phyloP scores from a whole-genome alignment of 352 stramenopile genomes.

The Peronospora destructor region DNA sequence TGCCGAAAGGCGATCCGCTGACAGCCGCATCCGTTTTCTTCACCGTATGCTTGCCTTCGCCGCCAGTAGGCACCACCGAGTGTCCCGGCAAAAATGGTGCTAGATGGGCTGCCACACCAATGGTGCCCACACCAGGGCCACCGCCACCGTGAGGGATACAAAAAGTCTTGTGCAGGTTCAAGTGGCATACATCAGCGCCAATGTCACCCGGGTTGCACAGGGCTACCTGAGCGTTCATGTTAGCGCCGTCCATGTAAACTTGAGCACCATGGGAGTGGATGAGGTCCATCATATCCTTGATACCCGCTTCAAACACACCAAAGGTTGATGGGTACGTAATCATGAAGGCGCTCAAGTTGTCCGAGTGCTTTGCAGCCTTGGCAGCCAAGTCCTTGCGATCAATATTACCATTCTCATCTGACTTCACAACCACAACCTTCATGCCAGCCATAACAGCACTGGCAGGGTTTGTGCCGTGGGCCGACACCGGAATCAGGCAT shows the following conservation, averaged over 20 bases:
- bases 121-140: slow-evolving; percentile 90
- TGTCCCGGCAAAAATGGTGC: slow-evolving; percentile 96
- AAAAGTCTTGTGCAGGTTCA: slow-evolving; percentile 99
- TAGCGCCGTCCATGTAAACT: slow-evolving; percentile 99
- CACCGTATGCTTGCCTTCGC: slow-evolving; percentile 69
- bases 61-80: slow-evolving; percentile 69
- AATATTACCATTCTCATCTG: slow-evolving; percentile 94
- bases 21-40: slow-evolving; percentile 81
- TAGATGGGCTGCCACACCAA: slow-evolving; percentile 91
- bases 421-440: slow-evolving; percentile 96
- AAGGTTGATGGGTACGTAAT: slow-evolving; percentile 99
- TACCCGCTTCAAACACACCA: slow-evolving; percentile 97
- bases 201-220: slow-evolving; percentile 95
- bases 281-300: slow-evolving; percentile 94
- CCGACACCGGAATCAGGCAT: slow-evolving; percentile 97
- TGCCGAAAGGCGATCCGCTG: slow-evolving; percentile 94
- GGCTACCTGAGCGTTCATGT: slow-evolving; percentile 99
- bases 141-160: slow-evolving; percentile 98
- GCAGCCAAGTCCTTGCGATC: slow-evolving; percentile 91
- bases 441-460: slow-evolving; percentile 97
- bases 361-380: slow-evolving; percentile 94
- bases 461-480: slow-evolving; percentile 97
- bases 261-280: slow-evolving; percentile 96
- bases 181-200: slow-evolving; percentile 96
- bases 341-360: slow-evolving; percentile 97